Evolutionary conservation across 2,329 filamentous ascomycete species (phyloP).

Genomic region (Talaromyces albobiverticillius): DNA sequence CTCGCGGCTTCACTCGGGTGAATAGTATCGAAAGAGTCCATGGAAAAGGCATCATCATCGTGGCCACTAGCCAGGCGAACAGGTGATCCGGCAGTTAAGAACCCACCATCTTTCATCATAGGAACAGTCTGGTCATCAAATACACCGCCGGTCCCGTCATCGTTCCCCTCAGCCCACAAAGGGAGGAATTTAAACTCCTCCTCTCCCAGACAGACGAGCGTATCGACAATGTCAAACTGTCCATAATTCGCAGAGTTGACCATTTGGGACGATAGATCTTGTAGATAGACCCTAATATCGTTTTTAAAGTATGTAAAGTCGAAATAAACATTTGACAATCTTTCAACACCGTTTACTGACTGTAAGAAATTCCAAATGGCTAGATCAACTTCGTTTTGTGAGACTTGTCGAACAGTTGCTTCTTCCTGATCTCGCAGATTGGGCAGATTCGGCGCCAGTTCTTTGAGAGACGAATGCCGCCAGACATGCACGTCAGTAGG

Average conservation of each 20-base stretch:
- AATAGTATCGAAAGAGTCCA: conserved; percentile 25
- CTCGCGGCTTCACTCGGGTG: conserved; percentile 26
- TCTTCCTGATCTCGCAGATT: conserved; percentile 5
- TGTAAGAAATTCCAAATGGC: background rate
- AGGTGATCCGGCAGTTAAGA: conserved; percentile 33
- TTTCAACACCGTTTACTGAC: background rate
- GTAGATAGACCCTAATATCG: background rate
- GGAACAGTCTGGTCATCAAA: conserved; percentile 40
- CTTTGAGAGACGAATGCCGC: background rate
- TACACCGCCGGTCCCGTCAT: conserved; percentile 52
- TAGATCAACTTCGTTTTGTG: background rate
- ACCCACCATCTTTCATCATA: conserved; percentile 30
- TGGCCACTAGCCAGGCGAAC: conserved; percentile 27
- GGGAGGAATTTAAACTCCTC: conserved; percentile 63
- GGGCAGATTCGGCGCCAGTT: conserved; percentile 1
- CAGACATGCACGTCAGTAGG: conserved; percentile 3
- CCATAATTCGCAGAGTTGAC: background rate
- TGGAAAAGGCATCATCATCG: conserved; percentile 18
- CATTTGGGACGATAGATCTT: background rate
- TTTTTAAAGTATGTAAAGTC: background rate
- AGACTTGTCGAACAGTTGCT: background rate
- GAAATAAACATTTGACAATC: background rate
- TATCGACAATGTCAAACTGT: conserved; percentile 31
- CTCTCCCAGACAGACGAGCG: conserved; percentile 52
- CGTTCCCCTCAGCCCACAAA: conserved; percentile 61